These are phyloP conservation scores for Pichia scutulata DNA, from an alignment of 805 yeast species.

Conservation along the genomic window DNA sequence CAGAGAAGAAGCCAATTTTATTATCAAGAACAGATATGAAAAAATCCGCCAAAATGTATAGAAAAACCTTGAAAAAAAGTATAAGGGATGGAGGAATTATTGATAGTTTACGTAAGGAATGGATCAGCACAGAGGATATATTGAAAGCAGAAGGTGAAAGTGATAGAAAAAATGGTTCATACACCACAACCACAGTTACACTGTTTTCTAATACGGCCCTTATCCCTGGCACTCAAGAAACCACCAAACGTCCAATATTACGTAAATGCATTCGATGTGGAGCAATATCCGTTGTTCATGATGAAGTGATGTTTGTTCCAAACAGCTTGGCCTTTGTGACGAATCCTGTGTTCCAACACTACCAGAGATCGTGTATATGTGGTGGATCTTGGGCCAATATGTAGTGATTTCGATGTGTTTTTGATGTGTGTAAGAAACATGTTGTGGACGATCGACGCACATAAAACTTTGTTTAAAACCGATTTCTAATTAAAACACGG, in stretches of 20 bases:
- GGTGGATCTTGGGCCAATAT: constrained; percentile 67
- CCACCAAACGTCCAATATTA: constrained; percentile 11
- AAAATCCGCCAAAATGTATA: constrained; percentile 11
- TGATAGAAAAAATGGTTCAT: neutral
- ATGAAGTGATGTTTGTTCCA: constrained; percentile 28
- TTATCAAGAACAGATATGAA: constrained; percentile 2
- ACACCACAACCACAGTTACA: neutral
- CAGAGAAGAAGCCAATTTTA: neutral
- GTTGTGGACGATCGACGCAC: neutral
- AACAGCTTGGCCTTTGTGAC: constrained; percentile 20
- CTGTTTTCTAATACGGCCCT: neutral
- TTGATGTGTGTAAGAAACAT: neutral
- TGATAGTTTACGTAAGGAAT: constrained; percentile 27
- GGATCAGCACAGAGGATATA: constrained; percentile 23
- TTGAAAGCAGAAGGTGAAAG: neutral
- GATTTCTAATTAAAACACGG: too few relatives aligned
- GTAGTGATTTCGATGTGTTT: too few relatives aligned
- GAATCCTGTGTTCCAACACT: constrained; percentile 26
- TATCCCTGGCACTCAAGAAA: neutral
- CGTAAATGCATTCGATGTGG: constrained; percentile 31
- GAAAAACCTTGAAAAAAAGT: constrained; percentile 16
- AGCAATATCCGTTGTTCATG: constrained; percentile 30
- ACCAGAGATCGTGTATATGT: constrained; percentile 67
- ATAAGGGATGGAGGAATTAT: constrained; percentile 24
- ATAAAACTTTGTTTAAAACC: too few relatives aligned